Conservation (phyloP, 352 stramenopile genomes). For the Globisporangium perplexum region DNA sequence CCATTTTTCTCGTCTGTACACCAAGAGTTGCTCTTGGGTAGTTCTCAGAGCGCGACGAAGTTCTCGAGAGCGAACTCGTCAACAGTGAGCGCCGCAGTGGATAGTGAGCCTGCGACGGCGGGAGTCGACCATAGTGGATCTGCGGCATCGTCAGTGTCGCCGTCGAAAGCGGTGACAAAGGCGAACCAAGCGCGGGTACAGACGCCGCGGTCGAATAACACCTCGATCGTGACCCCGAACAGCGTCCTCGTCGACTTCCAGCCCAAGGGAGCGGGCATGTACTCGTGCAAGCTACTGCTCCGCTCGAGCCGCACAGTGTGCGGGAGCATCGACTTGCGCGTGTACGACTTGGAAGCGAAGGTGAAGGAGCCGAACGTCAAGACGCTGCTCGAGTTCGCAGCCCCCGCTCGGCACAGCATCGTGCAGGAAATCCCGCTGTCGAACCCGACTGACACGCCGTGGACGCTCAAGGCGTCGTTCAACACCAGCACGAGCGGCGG, state of each 20-base stretch:
- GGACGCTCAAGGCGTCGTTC: slow-evolving; percentile 76
- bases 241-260: slow-evolving; percentile 68
- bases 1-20: slow-evolving; percentile 75
- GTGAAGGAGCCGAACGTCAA: slow-evolving; percentile 85
- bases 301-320: slow-evolving; percentile 51
- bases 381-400: slow-evolving; percentile 85
- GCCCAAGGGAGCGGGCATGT: slow-evolving; percentile 61
- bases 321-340: slow-evolving; percentile 66
- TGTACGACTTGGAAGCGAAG: slow-evolving; percentile 81
- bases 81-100: not conserved
- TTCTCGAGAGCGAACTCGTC: slow-evolving; percentile 3
- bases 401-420: slow-evolving; percentile 83
- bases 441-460: slow-evolving; percentile 83
- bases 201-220: slow-evolving; percentile 32
- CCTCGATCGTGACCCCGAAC: slow-evolving; percentile 26
- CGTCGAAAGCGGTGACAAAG: slow-evolving; percentile 23
- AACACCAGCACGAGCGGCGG: slow-evolving; percentile 10
- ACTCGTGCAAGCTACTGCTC: slow-evolving; percentile 65
- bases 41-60: slow-evolving; percentile 4
- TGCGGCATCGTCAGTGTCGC: not conserved
- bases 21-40: slow-evolving; percentile 44
- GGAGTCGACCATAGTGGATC: not conserved
- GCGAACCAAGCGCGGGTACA: slow-evolving; percentile 45
- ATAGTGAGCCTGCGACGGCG: not conserved
- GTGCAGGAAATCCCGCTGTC: slow-evolving; percentile 89